phyloP scores from a whole-genome alignment of 331 rosid species.

The Telfairia occidentalis region DNA sequence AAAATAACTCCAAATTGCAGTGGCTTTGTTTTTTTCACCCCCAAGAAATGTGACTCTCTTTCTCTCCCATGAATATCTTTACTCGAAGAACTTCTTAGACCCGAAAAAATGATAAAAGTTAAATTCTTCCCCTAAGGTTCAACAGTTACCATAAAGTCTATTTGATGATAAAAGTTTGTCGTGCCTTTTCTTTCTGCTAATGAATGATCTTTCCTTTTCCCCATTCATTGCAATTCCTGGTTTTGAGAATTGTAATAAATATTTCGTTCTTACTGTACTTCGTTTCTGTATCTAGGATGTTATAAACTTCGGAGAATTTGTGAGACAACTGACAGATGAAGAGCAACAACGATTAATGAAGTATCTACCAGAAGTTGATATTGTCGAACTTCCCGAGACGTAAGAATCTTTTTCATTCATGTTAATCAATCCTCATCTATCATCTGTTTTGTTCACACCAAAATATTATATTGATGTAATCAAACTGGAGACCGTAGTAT shows the following conservation, averaged over 20 bases:
- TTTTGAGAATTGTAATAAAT: slow-evolving; percentile 1
- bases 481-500: too few species aligned
- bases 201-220: background rate
- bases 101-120: background rate
- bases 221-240: background rate
- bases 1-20: background rate
- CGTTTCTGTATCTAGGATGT: slow-evolving; percentile 49
- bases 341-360: slow-evolving; percentile 76
- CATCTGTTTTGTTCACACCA: too few species aligned
- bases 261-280: slow-evolving; percentile 15
- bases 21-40: background rate
- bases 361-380: slow-evolving; percentile 65
- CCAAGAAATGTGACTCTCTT: background rate
- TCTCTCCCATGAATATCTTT: background rate
- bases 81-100: background rate
- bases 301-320: slow-evolving; percentile 63
- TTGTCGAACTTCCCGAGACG: slow-evolving; percentile 62
- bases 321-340: slow-evolving; percentile 57
- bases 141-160: background rate
- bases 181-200: background rate
- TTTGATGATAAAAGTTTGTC: background rate
- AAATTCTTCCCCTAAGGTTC: background rate
- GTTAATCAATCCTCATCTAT: background rate
- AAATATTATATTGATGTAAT: too few species aligned
- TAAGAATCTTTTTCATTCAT: slow-evolving; percentile 15